A percentile compares a stretch with the other conserved stretches of the same genome.
Conservation (phyloP, 495 filamentous ascomycete species). For the Annulohypoxylon stygium region DNA sequence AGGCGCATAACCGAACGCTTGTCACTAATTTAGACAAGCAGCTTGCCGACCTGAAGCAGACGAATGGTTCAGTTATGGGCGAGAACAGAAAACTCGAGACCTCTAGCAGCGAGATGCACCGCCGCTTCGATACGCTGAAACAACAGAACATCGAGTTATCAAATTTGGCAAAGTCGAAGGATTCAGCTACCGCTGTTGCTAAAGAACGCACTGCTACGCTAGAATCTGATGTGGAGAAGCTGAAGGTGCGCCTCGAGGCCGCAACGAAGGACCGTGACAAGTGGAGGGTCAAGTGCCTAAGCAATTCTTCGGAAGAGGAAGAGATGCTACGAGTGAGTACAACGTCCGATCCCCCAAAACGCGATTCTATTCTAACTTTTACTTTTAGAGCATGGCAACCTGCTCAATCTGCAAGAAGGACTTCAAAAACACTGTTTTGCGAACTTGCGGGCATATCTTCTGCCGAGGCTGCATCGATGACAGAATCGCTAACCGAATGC, state of each 20-base stretch:
- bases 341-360: neutral
- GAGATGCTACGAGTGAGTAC: slow-evolving; percentile 83
- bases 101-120: slow-evolving; percentile 73
- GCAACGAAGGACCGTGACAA: slow-evolving; percentile 81
- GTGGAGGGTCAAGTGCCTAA: slow-evolving; percentile 83
- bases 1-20: slow-evolving; percentile 69
- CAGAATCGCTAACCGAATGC: slow-evolving; percentile 84
- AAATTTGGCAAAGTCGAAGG: slow-evolving; percentile 77
- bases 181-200: slow-evolving; percentile 69
- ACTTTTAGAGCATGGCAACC: slow-evolving; percentile 78
- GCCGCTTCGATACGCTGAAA: slow-evolving; percentile 77
- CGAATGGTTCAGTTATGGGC: slow-evolving; percentile 71
- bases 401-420: slow-evolving; percentile 90
- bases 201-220: slow-evolving; percentile 70
- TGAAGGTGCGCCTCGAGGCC: slow-evolving; percentile 78
- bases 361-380: slow-evolving; percentile 31
- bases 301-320: slow-evolving; percentile 83
- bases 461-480: slow-evolving; percentile 91
- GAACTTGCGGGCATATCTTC: slow-evolving; percentile 96
- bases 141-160: slow-evolving; percentile 82
- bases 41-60: slow-evolving; percentile 80
- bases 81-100: slow-evolving; percentile 81
- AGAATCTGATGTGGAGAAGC: slow-evolving; percentile 79
- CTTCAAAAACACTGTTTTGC: slow-evolving; percentile 93
- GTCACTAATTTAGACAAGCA: slow-evolving; percentile 93